Base-by-base conservation (phyloP, 2,329 filamentous ascomycete genomes). In the Hypoxylon sp. region DNA sequence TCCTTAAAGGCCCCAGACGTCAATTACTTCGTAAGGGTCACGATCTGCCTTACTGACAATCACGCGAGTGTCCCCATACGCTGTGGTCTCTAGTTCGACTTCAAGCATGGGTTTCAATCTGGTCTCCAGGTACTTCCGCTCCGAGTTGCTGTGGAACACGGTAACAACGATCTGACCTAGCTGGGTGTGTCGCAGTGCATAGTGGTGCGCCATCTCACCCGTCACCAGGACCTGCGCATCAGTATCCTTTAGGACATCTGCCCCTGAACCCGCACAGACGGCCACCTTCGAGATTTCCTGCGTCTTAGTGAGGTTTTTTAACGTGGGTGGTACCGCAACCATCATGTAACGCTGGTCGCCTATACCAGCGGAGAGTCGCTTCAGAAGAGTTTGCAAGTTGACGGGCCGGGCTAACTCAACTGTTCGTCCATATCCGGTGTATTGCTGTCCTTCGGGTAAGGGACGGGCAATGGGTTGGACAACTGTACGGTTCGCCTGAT, bases 171-270 rank as follows among this genome's bases (percentile, higher is more conserved):
- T 91, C 68, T 90, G 90, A 1, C 94, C 94, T 63, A 90, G 87
- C 81, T 97, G 94, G 27, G 92, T 93, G 1, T 94, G 93, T 39
- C 91, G 88, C 62, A 99, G 85, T 2, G 95, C 94, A 69, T 96
- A 93, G 77, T 99, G 96, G 77, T 99, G 96, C 74, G 88, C 92
- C 83, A 98, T 87, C 81, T 99, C 96, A 1, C 96, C 96, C 0
- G 93, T 98, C 72, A 99, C 92, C 3, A 96, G 80, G 39, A 98
- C 78, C 74, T 97, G 93, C 0, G 94, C 93, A 43, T 87, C 82
- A 2, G 89, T 82, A 41, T 85, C 85, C 67, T 88, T 88, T 63
- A 97, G 86, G 19, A 98, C 85, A 39, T 90, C 88, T 1, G 90
- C 91, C 0, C 96, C 96, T 5, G 92, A 96, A 1, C 96, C 96